Conservation (phyloP, 371 early-diverging fungal genomes). For the Modicella reniformis region DNA sequence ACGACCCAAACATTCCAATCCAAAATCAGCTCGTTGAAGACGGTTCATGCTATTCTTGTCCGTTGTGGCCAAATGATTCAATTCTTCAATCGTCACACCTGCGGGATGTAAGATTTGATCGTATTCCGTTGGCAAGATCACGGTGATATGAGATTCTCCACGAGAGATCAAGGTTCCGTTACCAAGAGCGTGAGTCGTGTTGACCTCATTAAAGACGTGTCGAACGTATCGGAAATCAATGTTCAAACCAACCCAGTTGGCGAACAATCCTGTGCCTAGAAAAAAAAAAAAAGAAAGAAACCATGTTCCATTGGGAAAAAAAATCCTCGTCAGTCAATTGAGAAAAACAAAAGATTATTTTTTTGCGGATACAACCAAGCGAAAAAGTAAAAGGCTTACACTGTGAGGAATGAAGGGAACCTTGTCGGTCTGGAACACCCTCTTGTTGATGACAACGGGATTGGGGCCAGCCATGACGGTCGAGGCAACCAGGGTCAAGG, state of each 20-base stretch:
- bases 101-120: conserved; percentile 62
- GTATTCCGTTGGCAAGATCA: conserved; percentile 81
- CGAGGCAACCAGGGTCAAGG: conserved; percentile 47
- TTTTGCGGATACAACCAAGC: too few relatives aligned
- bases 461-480: conserved; percentile 40
- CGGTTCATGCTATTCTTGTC: too few relatives aligned
- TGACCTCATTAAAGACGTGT: conserved; percentile 64
- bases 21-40: conserved; percentile 69
- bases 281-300: not conserved
- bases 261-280: conserved; percentile 39
- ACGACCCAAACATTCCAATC: conserved; percentile 73
- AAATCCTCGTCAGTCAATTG: not conserved
- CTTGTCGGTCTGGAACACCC: conserved; percentile 57
- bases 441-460: conserved; percentile 53
- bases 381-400: conserved; percentile 17
- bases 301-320: not conserved
- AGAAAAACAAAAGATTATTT: not conserved
- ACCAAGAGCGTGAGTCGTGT: conserved; percentile 54
- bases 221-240: conserved; percentile 68
- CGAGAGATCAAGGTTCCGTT: conserved; percentile 61
- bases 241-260: conserved; percentile 71
- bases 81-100: conserved; percentile 76
- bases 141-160: conserved; percentile 83
- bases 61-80: conserved; percentile 69
- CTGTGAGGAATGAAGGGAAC: conserved; percentile 64